Base-by-base conservation (phyloP, 164 flowering plant genomes). In the Stephania cephalantha region DNA sequence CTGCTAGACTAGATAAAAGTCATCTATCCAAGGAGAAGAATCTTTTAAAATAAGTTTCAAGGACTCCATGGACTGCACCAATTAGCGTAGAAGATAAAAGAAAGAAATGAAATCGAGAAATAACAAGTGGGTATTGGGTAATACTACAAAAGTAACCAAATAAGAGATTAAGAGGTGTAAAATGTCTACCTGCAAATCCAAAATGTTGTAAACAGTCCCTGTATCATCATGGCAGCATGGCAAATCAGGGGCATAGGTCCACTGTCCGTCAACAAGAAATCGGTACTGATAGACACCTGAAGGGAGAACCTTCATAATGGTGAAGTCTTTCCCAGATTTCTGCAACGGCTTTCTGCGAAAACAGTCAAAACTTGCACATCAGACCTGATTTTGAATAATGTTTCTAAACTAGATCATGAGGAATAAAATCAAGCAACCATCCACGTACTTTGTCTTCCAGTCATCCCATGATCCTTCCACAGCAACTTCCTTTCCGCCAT, bases 381-480 rank as follows among this genome's bases (percentile, higher is more conserved):
- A 65, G 25, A 70, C 31, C 30, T 22, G 63, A 18, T 66, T 42
- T 61, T 70, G 5, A 31, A 64, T 63, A 11, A 48, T 69, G 20
- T 18, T 61, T 61, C 15, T 4, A 48, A 9, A 68, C 46, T 20
- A 63, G 13, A 70, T 7, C 48, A 15, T 45, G 17, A 71, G 20
- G 20, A 42, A 72, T 61, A 42, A 73, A 52, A 15, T 30, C 12
- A 17, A 61, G 76, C 45, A 35, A 13, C 7, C 63, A 20, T 61
- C 29, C 5, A 20, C 5, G 3, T 82, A 94, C 98, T 87, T 92
- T 77, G 89, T 78, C 69, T 79, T 91, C 95, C 95, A 94, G 78
- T 87, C 78, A 81, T 94, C 97, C 98, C 98, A 94, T 68, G 98
- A 92, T 68, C 98, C 98, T 79, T 90, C 93, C 58, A 94, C 86